Percentiles rank a stretch among this genome's conserved stretches.
Evolutionary conservation across 129 eudicot genomes (phyloP).

Genomic region (Tanacetum coccineum): DNA sequence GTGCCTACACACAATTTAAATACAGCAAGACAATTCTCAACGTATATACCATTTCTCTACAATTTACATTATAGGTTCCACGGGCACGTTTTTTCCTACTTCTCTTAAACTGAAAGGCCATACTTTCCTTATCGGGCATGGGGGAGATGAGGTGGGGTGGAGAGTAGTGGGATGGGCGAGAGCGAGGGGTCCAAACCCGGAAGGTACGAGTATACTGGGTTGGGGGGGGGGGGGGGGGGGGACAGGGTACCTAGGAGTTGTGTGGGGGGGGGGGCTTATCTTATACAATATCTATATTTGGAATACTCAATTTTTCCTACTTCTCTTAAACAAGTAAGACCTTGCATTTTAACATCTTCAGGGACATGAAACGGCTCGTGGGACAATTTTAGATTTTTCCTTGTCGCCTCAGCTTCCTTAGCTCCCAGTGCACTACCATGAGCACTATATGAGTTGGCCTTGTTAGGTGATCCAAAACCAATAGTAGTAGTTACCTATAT

Average conservation of each 20-base stretch:
- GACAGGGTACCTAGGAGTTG: too few relatives aligned
- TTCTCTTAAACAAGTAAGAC: not conserved
- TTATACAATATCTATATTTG: too few relatives aligned
- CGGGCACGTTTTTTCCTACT: not conserved
- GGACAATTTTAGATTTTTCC: constrained; percentile 55
- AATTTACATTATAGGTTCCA: not conserved
- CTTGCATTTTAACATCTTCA: constrained; percentile 53
- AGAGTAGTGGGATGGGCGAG: too few relatives aligned
- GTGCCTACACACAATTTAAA: constrained; percentile 34
- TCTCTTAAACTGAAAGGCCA: too few relatives aligned
- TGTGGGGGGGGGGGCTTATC: too few relatives aligned
- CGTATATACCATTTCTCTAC: not conserved
- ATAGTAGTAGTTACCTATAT: constrained; percentile 54
- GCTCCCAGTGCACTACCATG: constrained; percentile 66
- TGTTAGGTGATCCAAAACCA: constrained; percentile 69
- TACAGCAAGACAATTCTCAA: not conserved
- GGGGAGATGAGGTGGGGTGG: not conserved
- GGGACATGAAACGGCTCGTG: constrained; percentile 62
- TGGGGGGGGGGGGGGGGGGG: too few relatives aligned
- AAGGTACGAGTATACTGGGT: too few relatives aligned
- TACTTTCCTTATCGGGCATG: not conserved
- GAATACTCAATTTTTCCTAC: too few relatives aligned
- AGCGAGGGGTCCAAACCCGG: too few relatives aligned
- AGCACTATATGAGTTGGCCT: constrained; percentile 59
- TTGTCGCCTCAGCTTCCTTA: constrained; percentile 62